Conservation (phyloP, 495 filamentous ascomycete species). For the Beverwykella pulmonaria region DNA sequence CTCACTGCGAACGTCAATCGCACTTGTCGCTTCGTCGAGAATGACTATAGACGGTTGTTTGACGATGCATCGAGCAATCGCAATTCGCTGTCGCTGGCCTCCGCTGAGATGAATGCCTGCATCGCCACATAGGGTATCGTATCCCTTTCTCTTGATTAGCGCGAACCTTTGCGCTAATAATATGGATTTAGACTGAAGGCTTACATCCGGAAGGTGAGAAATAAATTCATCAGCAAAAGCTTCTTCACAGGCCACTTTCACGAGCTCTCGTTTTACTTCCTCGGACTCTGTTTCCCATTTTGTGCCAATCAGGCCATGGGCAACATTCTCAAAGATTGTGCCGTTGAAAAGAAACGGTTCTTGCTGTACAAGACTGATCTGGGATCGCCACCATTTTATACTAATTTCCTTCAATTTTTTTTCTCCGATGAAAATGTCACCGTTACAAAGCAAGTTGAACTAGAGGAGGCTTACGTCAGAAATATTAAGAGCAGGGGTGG, state of each 20-base stretch:
- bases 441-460: neutral
- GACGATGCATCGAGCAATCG: conserved; percentile 83
- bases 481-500: no score
- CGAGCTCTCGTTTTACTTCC: conserved; percentile 45
- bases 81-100: conserved; percentile 94
- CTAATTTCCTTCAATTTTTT: conserved; percentile 78
- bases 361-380: conserved; percentile 83
- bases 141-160: conserved; percentile 58
- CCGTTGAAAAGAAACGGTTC: conserved; percentile 83
- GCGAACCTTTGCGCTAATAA: no score
- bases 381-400: conserved; percentile 84
- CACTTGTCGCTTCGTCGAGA: conserved; percentile 94
- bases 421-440: conserved; percentile 63
- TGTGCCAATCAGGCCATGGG: conserved; percentile 86
- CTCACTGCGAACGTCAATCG: conserved; percentile 90
- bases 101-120: conserved; percentile 88
- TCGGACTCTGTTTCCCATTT: conserved; percentile 32
- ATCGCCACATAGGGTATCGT: conserved; percentile 92
- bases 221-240: conserved; percentile 94
- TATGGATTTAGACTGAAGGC: no score
- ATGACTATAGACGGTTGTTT: conserved; percentile 92
- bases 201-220: conserved; percentile 59
- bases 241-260: conserved; percentile 79
- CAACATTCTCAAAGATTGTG: conserved; percentile 84
- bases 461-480: no score